phyloP scores from a whole-genome alignment of 495 filamentous ascomycete genomes.

The Apodospora peruviana region DNA sequence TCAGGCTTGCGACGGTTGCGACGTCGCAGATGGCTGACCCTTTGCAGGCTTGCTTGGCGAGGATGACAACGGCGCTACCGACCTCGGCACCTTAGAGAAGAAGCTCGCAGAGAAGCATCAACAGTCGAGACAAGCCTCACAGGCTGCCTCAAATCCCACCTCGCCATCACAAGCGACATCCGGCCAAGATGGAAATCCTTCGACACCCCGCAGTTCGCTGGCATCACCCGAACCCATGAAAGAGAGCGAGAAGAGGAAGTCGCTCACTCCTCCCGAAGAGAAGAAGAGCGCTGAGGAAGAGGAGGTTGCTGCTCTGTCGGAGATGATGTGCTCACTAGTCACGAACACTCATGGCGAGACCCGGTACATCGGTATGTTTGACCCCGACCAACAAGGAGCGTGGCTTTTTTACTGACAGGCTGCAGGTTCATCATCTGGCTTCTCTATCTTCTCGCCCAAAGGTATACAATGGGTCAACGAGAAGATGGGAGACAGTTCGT shows the following conservation, averaged over 20 bases:
- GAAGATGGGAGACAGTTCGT: slow-evolving; percentile 90
- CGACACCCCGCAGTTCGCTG: slow-evolving; percentile 53
- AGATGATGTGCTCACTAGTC: slow-evolving; percentile 99
- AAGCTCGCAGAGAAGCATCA: slow-evolving; percentile 63
- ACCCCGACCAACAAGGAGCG: not conserved
- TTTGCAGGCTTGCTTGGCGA: slow-evolving; percentile 63
- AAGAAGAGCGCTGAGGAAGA: slow-evolving; percentile 58
- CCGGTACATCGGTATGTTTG: slow-evolving; percentile 78
- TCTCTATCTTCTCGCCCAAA: slow-evolving; percentile 91
- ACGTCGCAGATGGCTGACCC: slow-evolving; percentile 7
- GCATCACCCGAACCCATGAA: slow-evolving; percentile 56
- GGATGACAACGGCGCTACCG: slow-evolving; percentile 80
- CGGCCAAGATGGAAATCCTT: slow-evolving; percentile 41
- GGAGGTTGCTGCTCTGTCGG: slow-evolving; percentile 85
- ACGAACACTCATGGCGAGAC: slow-evolving; percentile 96
- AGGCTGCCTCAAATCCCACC: slow-evolving; percentile 38
- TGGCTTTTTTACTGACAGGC: slow-evolving; percentile 15
- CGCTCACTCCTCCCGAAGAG: slow-evolving; percentile 27
- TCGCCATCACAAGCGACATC: slow-evolving; percentile 41
- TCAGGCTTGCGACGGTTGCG: not conserved
- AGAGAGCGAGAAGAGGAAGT: slow-evolving; percentile 38
- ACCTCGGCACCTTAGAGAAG: slow-evolving; percentile 82
- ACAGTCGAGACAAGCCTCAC: slow-evolving; percentile 38
- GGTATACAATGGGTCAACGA: slow-evolving; percentile 99
- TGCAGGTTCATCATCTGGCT: slow-evolving; percentile 89